Evolutionary conservation across 176 grass and related monocot species (phyloP), one percentile per base, ranked within the genome.

Genomic region (Metroxylon sagu): DNA sequence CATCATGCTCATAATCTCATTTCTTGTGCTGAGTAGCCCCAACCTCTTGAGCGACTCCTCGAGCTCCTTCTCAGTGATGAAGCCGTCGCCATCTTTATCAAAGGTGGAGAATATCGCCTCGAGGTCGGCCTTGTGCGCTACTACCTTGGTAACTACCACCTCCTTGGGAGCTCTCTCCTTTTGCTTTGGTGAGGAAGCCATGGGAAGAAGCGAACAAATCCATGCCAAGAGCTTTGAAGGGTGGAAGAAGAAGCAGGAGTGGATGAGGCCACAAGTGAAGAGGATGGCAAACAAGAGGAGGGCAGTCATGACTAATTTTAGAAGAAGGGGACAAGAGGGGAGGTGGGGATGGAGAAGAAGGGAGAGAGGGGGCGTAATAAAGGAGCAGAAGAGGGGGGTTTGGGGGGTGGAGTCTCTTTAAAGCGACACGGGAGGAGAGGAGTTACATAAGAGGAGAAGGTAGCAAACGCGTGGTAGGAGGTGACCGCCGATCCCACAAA

Each of bases 11-110:
- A 19, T 54, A 2, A 66, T 73, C 73, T 86, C 85, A 19, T 68
- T 72, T 50, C 25, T 72, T 26, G 74, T 80, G 61, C 82, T 58
- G 35, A 79, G 74, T 62, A 95, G 61, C 19, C 85, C 79, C 14
- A 95, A 65, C 71, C 79, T 64, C 15, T 57, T 74, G 60, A 95
- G 77, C 30, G 85, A 89, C 48, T 83, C 85, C 76, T 89, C 82
- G 21, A 95, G 82, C 83, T 95, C 90, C 5, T 12, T 59, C 2
- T 58, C 60, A n/a, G 85, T 89, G 90, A 95, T 95, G 79, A 85
- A 95, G 2, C 90, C 82, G 65, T 95, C 90, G 54, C 90, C 85
- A 75, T 95, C 85, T 66, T 71, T 82, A 82, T 95, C 90, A 52
- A 95, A 95, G 66, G 82, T 83, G 0, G 82, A 83, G 74, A 95